These are phyloP conservation scores for Fusarium redolens DNA, from an alignment of 2,329 filamentous ascomycete species.

Conservation along the genomic window DNA sequence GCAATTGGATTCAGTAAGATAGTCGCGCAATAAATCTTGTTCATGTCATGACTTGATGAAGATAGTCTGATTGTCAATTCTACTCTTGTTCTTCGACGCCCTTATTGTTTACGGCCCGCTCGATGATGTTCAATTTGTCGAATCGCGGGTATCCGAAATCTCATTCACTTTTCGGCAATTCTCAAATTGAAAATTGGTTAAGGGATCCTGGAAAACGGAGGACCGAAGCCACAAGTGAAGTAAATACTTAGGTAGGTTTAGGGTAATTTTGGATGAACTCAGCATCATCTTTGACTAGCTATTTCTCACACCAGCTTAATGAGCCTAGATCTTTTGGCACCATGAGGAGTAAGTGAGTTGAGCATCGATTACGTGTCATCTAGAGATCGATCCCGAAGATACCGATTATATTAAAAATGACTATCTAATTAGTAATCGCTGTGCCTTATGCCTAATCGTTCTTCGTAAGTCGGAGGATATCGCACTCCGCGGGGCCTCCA, in stretches of 20 bases:
- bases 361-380: neutral
- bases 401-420: neutral
- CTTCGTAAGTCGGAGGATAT: neutral
- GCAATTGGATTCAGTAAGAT: neutral
- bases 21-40: neutral
- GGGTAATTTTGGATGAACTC: too few species aligned
- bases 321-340: neutral
- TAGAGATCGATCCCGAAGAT: neutral
- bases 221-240: accelerated
- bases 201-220: too few species aligned
- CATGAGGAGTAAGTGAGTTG: too few species aligned
- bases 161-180: neutral
- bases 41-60: accelerated
- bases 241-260: neutral
- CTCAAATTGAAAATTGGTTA: accelerated
- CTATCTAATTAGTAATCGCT: neutral
- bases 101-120: accelerated
- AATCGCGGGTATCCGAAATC: neutral
- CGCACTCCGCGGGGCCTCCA: neutral
- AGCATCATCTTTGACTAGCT: neutral
- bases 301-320: neutral
- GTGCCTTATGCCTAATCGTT: neutral
- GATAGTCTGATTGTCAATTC: too few species aligned
- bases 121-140: too few species aligned
- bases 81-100: neutral